These are phyloP conservation scores for Pelargonium cotyledonis DNA, from an alignment of 441 rosid species.

Conservation along the genomic window DNA sequence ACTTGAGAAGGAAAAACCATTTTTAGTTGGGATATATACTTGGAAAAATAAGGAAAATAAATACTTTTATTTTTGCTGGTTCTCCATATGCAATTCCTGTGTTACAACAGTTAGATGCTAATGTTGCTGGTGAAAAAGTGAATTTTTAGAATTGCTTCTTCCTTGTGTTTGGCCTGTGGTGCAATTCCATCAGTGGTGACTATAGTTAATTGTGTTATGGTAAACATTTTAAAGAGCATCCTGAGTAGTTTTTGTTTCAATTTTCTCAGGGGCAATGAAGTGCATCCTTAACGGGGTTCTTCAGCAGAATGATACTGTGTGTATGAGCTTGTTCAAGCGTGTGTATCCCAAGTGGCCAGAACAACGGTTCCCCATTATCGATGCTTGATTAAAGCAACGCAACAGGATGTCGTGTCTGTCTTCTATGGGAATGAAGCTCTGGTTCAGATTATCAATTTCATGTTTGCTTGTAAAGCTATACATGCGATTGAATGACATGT, in stretches of 20 bases:
- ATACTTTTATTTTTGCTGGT: not conserved
- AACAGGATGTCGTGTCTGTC: constrained; percentile 17
- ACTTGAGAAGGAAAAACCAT: not conserved
- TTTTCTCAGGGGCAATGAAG: constrained; percentile 79
- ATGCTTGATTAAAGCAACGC: constrained; percentile 32
- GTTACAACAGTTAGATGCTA: not conserved
- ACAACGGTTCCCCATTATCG: constrained; percentile 47
- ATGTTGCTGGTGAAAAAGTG: not conserved
- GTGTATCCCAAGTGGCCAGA: constrained; percentile 91
- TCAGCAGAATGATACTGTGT: constrained; percentile 83
- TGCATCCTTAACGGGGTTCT: constrained; percentile 74
- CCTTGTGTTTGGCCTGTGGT: not conserved
- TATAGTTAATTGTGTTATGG: not conserved
- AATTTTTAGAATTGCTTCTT: not conserved
- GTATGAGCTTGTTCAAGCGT: constrained; percentile 84
- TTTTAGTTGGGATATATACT: not conserved
- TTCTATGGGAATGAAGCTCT: constrained; percentile 66
- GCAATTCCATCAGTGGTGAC: not conserved
- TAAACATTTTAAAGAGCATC: not conserved
- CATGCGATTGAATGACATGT: constrained; percentile 13
- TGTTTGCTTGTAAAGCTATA: constrained; percentile 20
- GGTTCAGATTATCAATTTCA: constrained; percentile 55
- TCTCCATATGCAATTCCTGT: not conserved
- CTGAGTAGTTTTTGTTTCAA: constrained; percentile 7
- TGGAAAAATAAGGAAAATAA: not conserved